phyloP scores from a whole-genome alignment of 2,329 filamentous ascomycete genomes.

The Amesomyces nigricolor region DNA sequence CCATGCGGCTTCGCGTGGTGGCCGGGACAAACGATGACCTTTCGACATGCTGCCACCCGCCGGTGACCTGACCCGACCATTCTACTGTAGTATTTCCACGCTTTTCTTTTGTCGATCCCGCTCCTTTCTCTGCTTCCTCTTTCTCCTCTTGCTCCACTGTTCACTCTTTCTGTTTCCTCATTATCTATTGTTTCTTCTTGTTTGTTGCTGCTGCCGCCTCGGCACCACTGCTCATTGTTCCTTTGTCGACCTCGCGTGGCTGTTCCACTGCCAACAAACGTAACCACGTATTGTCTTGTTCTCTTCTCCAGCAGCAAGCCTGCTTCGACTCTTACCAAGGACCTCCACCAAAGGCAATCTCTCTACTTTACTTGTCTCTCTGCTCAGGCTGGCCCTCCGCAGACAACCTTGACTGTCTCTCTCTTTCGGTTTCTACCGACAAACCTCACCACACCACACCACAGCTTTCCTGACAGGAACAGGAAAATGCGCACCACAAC shows the following conservation, averaged over 20 bases:
- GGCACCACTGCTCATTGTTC: background rate
- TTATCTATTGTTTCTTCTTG: background rate
- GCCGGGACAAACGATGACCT: conserved; percentile 6
- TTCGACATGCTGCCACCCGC: conserved; percentile 7
- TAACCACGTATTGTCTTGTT: background rate
- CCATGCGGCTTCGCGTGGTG: background rate
- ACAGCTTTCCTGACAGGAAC: conserved; percentile 4
- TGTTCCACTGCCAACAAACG: background rate
- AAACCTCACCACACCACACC: conserved; percentile 4
- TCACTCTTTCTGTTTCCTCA: background rate
- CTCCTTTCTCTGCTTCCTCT: background rate
- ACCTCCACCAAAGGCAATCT: background rate
- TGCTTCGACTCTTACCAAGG: background rate
- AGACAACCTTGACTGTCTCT: background rate
- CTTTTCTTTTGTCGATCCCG: background rate
- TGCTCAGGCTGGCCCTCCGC: conserved; percentile 8
- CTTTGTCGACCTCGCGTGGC: conserved; percentile 1
- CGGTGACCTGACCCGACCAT: background rate
- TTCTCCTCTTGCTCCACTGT: background rate
- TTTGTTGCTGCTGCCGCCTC: background rate
- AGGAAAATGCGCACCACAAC: conserved; percentile 17
- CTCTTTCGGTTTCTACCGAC: background rate
- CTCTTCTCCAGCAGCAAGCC: background rate
- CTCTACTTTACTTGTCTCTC: background rate
- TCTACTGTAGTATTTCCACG: background rate